These are phyloP conservation scores for Fusarium vanettenii DNA, from an alignment of 2,329 filamentous ascomycete species.

Conservation along the genomic window DNA sequence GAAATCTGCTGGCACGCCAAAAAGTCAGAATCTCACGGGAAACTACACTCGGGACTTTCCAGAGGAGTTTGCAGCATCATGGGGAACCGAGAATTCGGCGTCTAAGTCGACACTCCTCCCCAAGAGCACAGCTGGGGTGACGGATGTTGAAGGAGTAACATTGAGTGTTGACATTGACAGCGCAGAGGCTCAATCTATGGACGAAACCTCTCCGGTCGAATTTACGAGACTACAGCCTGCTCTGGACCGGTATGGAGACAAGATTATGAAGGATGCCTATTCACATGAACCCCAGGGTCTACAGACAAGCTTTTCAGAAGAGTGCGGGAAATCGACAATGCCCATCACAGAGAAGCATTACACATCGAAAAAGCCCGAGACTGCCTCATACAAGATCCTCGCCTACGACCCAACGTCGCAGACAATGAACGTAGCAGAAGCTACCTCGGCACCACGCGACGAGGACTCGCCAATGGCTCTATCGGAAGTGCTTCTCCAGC, in stretches of 20 bases:
- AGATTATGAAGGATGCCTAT: slow-evolving; percentile 50
- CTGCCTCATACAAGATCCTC: slow-evolving; percentile 69
- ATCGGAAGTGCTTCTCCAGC: slow-evolving; percentile 67
- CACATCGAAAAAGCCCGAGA: background rate
- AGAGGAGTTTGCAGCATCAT: slow-evolving; percentile 60
- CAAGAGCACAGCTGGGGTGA: slow-evolving; percentile 10
- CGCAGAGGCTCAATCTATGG: slow-evolving; percentile 52
- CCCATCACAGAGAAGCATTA: slow-evolving; percentile 52
- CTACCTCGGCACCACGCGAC: slow-evolving; percentile 65
- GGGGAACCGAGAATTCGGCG: slow-evolving; percentile 48
- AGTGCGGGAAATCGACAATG: slow-evolving; percentile 50
- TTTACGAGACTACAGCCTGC: slow-evolving; percentile 44
- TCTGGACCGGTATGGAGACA: slow-evolving; percentile 41
- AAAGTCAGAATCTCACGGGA: slow-evolving; percentile 53
- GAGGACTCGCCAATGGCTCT: slow-evolving; percentile 64
- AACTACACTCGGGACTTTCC: slow-evolving; percentile 64
- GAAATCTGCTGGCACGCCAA: background rate
- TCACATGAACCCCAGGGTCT: slow-evolving; percentile 60
- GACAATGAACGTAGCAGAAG: slow-evolving; percentile 68
- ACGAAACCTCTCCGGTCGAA: slow-evolving; percentile 53
- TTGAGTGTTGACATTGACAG: slow-evolving; percentile 41
- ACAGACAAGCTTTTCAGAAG: slow-evolving; percentile 60
- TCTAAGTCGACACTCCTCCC: slow-evolving; percentile 43
- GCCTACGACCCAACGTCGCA: slow-evolving; percentile 72
- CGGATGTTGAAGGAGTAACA: background rate